Evolutionary conservation across 495 filamentous ascomycete species (phyloP).

Genomic region (Aspergillus leporis): DNA sequence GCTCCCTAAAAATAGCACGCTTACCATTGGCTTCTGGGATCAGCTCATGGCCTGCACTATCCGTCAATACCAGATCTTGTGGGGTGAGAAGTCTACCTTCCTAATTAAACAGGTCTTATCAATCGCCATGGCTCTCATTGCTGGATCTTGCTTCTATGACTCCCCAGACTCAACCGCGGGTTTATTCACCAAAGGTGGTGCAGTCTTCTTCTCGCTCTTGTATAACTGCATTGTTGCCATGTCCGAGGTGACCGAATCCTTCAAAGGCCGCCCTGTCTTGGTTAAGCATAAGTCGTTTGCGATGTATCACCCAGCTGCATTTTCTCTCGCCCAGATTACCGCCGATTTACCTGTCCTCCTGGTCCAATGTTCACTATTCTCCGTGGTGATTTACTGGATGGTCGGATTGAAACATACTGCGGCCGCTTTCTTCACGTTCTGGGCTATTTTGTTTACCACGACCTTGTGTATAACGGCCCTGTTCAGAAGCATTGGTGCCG

Average conservation of each 20-base stretch:
- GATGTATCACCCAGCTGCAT: conserved; percentile 73
- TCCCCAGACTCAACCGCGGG: conserved; percentile 43
- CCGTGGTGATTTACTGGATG: conserved; percentile 77
- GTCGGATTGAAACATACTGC: conserved; percentile 47
- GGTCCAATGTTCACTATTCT: conserved; percentile 65
- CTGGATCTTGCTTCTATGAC: conserved; percentile 44
- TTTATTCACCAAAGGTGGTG: conserved; percentile 55
- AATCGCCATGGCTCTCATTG: conserved; percentile 41
- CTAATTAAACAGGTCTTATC: conserved; percentile 57
- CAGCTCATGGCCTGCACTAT: conserved; percentile 58
- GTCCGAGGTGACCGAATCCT: conserved; percentile 69
- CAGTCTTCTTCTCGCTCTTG: conserved; percentile 69
- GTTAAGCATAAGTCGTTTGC: conserved; percentile 75
- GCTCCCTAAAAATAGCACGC: conserved; percentile 44
- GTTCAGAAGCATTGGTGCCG: conserved; percentile 52
- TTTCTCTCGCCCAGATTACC: conserved; percentile 67
- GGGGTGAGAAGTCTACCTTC: conserved; percentile 61
- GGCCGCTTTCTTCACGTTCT: conserved; percentile 53
- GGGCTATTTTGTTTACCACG: conserved; percentile 43
- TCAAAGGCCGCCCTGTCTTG: conserved; percentile 67
- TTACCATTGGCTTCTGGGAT: conserved; percentile 57
- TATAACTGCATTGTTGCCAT: conserved; percentile 75
- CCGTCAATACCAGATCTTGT: conserved; percentile 59
- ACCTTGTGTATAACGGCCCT: conserved; percentile 48
- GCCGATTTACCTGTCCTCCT: conserved; percentile 68